phyloP scores from a whole-genome alignment of 2,329 filamentous ascomycete species.

The Gliomastix tumulicola region DNA sequence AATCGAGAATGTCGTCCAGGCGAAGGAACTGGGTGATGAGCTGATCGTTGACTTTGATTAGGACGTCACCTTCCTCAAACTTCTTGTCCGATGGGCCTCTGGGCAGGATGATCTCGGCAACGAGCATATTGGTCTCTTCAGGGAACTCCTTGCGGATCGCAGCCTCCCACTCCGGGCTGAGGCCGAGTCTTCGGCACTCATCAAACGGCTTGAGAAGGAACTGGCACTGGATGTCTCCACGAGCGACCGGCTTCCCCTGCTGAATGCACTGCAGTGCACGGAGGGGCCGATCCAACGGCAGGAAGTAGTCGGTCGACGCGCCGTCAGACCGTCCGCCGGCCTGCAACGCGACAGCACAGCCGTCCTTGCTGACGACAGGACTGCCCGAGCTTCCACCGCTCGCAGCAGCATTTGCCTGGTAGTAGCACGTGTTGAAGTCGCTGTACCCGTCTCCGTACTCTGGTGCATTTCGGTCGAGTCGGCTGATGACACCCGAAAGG shows the following conservation, averaged over 20 bases:
- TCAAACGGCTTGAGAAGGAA: conserved; percentile 97
- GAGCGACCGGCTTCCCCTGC: conserved; percentile 64
- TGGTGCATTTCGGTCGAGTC: conserved; percentile 90
- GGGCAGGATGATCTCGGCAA: conserved; percentile 90
- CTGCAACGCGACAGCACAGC: conserved; percentile 84
- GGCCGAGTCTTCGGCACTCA: conserved; percentile 83
- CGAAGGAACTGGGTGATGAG: conserved; percentile 89
- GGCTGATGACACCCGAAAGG: conserved; percentile 91
- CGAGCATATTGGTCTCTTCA: conserved; percentile 92
- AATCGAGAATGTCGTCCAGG: conserved; percentile 86
- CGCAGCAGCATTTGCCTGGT: conserved; percentile 93
- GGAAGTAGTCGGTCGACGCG: conserved; percentile 94
- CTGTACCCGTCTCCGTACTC: conserved; percentile 98
- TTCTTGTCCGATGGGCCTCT: conserved; percentile 81
- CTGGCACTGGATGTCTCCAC: conserved; percentile 96
- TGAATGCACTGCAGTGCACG: conserved; percentile 84
- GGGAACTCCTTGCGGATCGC: conserved; percentile 78
- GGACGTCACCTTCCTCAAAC: conserved; percentile 88
- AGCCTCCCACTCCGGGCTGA: conserved; percentile 81
- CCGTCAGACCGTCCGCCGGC: conserved; percentile 91
- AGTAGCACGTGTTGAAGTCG: conserved; percentile 95
- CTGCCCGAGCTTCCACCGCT: conserved; percentile 97
- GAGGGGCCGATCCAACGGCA: conserved; percentile 84
- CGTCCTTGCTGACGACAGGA: conserved; percentile 94
- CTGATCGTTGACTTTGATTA: conserved; percentile 89